Conservation (phyloP, 2,329 filamentous ascomycete genomes). For the Remersonia thermophila region DNA sequence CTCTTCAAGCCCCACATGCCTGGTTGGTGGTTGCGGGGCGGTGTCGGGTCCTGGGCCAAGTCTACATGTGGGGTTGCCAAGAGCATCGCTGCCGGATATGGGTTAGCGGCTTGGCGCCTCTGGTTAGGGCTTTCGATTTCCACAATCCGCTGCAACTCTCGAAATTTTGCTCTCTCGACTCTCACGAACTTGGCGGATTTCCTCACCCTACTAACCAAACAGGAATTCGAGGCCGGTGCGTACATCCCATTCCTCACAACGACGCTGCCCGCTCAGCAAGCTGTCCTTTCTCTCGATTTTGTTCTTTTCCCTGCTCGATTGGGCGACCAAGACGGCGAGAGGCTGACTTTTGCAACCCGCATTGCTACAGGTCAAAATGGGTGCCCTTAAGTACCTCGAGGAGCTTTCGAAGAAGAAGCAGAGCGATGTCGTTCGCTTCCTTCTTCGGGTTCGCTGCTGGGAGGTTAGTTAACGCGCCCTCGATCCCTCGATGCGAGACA, state of each 20-base stretch:
- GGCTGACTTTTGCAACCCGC: slow-evolving; percentile 10
- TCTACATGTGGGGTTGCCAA: too few relatives aligned
- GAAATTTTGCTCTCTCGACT: slow-evolving; percentile 14
- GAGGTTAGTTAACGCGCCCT: slow-evolving; percentile 62
- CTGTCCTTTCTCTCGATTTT: neutral
- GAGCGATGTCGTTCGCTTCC: slow-evolving; percentile 99
- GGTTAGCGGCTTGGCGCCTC: slow-evolving; percentile 8
- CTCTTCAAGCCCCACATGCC: too few relatives aligned
- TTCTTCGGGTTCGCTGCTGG: slow-evolving; percentile 99
- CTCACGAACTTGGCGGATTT: slow-evolving; percentile 14
- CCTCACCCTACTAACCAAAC: slow-evolving; percentile 17
- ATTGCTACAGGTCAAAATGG: slow-evolving; percentile 54
- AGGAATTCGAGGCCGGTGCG: slow-evolving; percentile 16
- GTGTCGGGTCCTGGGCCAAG: too few relatives aligned
- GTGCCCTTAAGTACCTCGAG: slow-evolving; percentile 99
- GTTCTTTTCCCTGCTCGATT: slow-evolving; percentile 1
- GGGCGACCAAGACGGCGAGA: slow-evolving; percentile 5
- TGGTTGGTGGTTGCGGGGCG: too few relatives aligned
- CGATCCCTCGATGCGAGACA: slow-evolving; percentile 10
- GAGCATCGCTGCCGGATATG: slow-evolving; percentile 2
- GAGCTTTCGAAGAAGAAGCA: slow-evolving; percentile 99
- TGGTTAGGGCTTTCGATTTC: slow-evolving; percentile 18
- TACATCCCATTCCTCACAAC: slow-evolving; percentile 8
- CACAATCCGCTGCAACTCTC: slow-evolving; percentile 15
- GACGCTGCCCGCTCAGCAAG: slow-evolving; percentile 2